Base-by-base conservation (phyloP, 2,329 filamentous ascomycete species). In the Penicillium paneum region DNA sequence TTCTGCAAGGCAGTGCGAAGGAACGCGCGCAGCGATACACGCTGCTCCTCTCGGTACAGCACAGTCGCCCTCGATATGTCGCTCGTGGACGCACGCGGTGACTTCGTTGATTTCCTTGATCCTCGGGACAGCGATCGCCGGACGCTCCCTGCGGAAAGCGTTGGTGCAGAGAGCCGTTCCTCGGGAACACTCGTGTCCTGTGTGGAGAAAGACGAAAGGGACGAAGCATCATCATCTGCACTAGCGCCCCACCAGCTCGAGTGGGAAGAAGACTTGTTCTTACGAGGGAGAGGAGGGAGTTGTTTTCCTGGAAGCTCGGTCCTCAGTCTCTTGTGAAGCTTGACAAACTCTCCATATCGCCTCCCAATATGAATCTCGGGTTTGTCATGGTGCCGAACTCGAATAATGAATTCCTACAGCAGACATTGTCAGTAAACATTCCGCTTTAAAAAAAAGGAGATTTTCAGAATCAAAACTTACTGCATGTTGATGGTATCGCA, bases 301-400 rank as follows among this genome's bases (percentile, higher is more conserved):
- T 96, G 83, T 67, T 95, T 96, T 17, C 94, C 94, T 0, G 94
- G 94, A 50, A 97, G 80, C 73, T 99, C 94, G 12, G 86, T 84
- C 34, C 89, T 86, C 56, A 99, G 74, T 60, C 83, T 83, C 73
- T 88, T 93, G 71, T 95, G 87, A 56, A 99, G 79, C 60, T 83
- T 85, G 26, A 78, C 81, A 69, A 99, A 99, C 64, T 96, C 91
- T 31, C 92, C 90, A 71, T 96, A 99, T 62, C 93, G 83, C 56
- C 91, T 84, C 15, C 87, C 91, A 49, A 97, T 82, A 67, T 90
- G 94, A 62, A 87, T 79, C 65, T 95, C 91, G 15, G 86, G 76
- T 61, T 90, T 83, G 24, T 86, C 88, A 60, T 86, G 85, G 63
- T 85, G 83, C 76, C 93, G 93, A 29, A 97, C 88, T 11, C 93